Conservation (phyloP, 2,329 filamentous ascomycete species). For the Aspergillus transmontanensis region DNA sequence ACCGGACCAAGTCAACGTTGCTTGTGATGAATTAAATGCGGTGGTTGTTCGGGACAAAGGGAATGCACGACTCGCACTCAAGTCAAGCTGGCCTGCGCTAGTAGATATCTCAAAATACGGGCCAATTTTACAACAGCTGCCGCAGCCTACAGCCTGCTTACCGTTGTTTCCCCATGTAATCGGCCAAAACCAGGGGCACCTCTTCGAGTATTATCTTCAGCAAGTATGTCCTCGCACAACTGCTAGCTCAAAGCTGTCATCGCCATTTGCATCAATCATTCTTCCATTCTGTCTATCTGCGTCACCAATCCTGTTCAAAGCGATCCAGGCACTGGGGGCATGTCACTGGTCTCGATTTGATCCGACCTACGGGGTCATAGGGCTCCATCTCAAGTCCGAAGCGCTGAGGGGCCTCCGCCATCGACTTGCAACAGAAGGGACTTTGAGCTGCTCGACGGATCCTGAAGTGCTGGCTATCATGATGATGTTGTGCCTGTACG, state of each 20-base stretch:
- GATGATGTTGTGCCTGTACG: conserved; percentile 51
- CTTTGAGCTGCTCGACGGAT: conserved; percentile 29
- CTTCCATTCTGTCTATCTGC: conserved; percentile 43
- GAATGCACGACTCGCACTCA: background rate
- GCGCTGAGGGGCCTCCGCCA: conserved; percentile 40
- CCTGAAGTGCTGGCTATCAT: conserved; percentile 46
- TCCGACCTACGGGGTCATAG: conserved; percentile 31
- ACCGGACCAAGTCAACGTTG: conserved; percentile 29
- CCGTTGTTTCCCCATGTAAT: conserved; percentile 34
- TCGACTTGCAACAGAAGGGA: conserved; percentile 33
- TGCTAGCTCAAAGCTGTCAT: conserved; percentile 36
- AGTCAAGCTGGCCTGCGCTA: conserved; percentile 6
- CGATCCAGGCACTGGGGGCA: conserved; percentile 43
- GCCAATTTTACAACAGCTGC: conserved; percentile 1
- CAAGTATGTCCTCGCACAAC: conserved; percentile 45
- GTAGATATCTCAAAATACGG: background rate
- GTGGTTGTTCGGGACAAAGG: conserved; percentile 13
- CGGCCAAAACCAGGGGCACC: conserved; percentile 29
- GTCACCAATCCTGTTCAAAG: conserved; percentile 40
- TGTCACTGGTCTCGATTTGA: conserved; percentile 40
- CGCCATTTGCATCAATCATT: conserved; percentile 44
- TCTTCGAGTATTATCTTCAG: conserved; percentile 46
- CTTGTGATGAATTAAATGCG: conserved; percentile 25
- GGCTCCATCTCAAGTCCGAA: conserved; percentile 41
- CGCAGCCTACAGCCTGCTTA: conserved; percentile 19